Evolutionary conservation across 129 eudicot species (phyloP), one percentile per base, ranked within the genome.

Genomic region (Centaurea solstitialis): DNA sequence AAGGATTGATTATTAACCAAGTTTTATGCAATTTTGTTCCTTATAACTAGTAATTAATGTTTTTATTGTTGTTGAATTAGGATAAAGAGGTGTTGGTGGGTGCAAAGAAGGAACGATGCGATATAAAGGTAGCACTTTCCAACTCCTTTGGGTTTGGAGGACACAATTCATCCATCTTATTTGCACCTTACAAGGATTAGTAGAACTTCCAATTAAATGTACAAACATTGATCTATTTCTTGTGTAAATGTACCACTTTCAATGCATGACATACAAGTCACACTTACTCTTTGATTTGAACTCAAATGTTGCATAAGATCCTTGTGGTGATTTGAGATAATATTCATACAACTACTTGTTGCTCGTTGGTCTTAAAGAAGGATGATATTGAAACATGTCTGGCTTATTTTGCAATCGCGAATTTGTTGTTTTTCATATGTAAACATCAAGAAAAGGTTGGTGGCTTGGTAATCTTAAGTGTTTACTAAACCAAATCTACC

Each of bases 131-230:
- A 76, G 97, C 97, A 72, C 41, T 91, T 41, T 91, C 97, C 18
- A 91, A 89, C 79, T 91, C 97, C 9, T 91, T 91, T 45, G 97
- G 97, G 17, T 91, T 91, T 80, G 97, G 97, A 61, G 97, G 97
- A 41, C 97, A 92, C 61, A 92, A 92, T 85, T 92, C 94, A 57
- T 87, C 91, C 20, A 89, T 92, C 80, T 66, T 92, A 70, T 92
- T 92, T 47, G 92, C 92, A 67, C 97, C 97, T 23, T 90, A 86
- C 77, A 81, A 82, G 76, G 85, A 80, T 74, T 23, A 81, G 77
- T 69, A 33, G 21, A 73, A 73, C 70, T 76, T 75, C 21, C 20
- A 18, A 30, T 8, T 5, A 41, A 38, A 18, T 43, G 72, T 22
- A 6, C 74, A 59, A 40, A 8, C 59, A 39, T 5, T 13, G 15